phyloP scores from a whole-genome alignment of 768 basidiomycete species.

The Suillus subluteus region DNA sequence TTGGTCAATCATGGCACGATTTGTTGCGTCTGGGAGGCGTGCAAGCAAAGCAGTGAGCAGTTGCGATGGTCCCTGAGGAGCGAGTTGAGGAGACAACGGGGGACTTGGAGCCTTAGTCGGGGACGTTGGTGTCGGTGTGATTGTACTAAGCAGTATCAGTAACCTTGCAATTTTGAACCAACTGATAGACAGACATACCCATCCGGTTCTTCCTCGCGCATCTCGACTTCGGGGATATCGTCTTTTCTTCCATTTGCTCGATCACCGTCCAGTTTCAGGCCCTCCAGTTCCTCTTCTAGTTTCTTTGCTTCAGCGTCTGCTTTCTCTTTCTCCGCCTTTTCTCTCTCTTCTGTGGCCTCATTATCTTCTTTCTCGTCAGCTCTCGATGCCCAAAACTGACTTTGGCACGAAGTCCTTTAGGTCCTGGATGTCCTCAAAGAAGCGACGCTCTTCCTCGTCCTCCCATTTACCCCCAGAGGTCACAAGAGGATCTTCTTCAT shows the following conservation, averaged over 20 bases:
- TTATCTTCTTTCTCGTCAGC: slow-evolving; percentile 43
- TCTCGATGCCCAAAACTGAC: slow-evolving; percentile 76
- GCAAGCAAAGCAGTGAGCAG: slow-evolving; percentile 88
- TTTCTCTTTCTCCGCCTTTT: slow-evolving; percentile 57
- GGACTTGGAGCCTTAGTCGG: slow-evolving; percentile 60
- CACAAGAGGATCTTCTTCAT: slow-evolving; percentile 58
- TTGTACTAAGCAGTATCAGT: slow-evolving; percentile 37
- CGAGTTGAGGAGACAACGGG: slow-evolving; percentile 67
- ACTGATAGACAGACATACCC: slow-evolving; percentile 26
- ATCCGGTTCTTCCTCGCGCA: slow-evolving; percentile 33
- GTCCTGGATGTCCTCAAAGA: slow-evolving; percentile 93
- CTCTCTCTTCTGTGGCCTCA: slow-evolving; percentile 45
- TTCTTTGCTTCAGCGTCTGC: slow-evolving; percentile 72
- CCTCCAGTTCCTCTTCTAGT: slow-evolving; percentile 78
- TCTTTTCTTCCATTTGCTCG: slow-evolving; percentile 25
- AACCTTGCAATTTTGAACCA: not conserved
- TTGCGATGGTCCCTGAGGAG: slow-evolving; percentile 91
- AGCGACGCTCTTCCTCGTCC: slow-evolving; percentile 93
- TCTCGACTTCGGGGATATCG: slow-evolving; percentile 18
- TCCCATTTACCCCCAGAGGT: slow-evolving; percentile 89
- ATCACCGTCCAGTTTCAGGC: slow-evolving; percentile 48
- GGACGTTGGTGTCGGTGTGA: slow-evolving; percentile 71
- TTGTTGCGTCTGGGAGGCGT: slow-evolving; percentile 93
- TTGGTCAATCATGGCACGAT: slow-evolving; percentile 87
- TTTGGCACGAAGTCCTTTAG: slow-evolving; percentile 90